Conservation (phyloP, 2,329 filamentous ascomycete genomes). For the Ascochyta koolunga region DNA sequence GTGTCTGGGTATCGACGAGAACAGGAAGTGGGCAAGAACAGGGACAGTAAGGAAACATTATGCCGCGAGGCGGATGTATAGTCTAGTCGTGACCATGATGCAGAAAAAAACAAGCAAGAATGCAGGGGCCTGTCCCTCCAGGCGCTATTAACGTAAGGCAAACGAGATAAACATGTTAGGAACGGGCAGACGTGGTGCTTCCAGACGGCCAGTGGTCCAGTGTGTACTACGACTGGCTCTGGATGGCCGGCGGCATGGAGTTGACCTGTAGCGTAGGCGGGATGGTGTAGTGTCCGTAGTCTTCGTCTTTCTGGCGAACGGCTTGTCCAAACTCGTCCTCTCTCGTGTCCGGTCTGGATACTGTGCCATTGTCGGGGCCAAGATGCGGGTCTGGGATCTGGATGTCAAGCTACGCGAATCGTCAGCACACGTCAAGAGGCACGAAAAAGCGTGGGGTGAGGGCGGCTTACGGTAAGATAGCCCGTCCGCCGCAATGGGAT, state of each 20-base stretch:
- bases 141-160: too few relatives aligned
- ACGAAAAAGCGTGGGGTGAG: slow-evolving; percentile 7
- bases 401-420: slow-evolving; percentile 68
- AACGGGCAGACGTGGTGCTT: not conserved
- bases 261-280: slow-evolving; percentile 42
- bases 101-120: not conserved
- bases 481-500: slow-evolving; percentile 81
- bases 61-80: slow-evolving; percentile 13
- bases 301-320: slow-evolving; percentile 21
- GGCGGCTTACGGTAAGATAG: slow-evolving; percentile 74
- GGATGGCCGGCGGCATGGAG: slow-evolving; percentile 32
- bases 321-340: slow-evolving; percentile 27
- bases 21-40: not conserved
- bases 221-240: slow-evolving; percentile 21
- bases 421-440: slow-evolving; percentile 8
- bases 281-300: slow-evolving; percentile 30
- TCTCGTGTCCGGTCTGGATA: slow-evolving; percentile 34
- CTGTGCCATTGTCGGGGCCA: slow-evolving; percentile 38
- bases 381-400: slow-evolving; percentile 82
- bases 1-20: slow-evolving; percentile 22
- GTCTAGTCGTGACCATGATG: slow-evolving; percentile 13
- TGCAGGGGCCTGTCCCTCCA: not conserved
- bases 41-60: slow-evolving; percentile 12
- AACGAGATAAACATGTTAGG: too few relatives aligned
- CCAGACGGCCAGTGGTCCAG: not conserved